phyloP scores from a whole-genome alignment of 2,329 filamentous ascomycete genomes.

The Trichoderma polysporum region DNA sequence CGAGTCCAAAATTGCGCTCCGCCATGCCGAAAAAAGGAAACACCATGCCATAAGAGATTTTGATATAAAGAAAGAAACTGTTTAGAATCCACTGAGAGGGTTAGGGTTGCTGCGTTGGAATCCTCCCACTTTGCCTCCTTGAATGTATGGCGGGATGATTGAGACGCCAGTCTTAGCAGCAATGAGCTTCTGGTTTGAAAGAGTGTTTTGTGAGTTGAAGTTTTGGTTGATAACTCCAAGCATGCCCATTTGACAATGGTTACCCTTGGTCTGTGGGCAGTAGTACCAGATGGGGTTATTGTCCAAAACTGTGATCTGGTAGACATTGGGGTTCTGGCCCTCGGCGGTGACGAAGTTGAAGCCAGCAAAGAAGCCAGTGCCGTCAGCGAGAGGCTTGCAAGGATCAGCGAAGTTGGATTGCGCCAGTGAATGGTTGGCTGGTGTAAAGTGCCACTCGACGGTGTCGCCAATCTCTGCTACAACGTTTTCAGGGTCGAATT shows the following conservation, averaged over 20 bases:
- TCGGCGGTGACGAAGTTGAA: slow-evolving; percentile 23
- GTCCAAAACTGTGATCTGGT: slow-evolving; percentile 31
- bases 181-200: slow-evolving; percentile 38
- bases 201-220: slow-evolving; percentile 39
- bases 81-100: slow-evolving; percentile 39
- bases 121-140: slow-evolving; percentile 33
- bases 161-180: slow-evolving; percentile 36
- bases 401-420: slow-evolving; percentile 61
- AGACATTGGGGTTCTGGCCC: slow-evolving; percentile 25
- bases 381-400: slow-evolving; percentile 52
- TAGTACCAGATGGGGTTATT: slow-evolving; percentile 61
- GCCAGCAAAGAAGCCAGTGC: slow-evolving; percentile 44
- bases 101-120: slow-evolving; percentile 37
- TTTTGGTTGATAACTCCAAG: slow-evolving; percentile 50
- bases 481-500: slow-evolving; percentile 52
- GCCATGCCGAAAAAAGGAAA: not conserved
- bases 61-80: not conserved
- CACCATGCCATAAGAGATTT: not conserved
- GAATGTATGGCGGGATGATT: slow-evolving; percentile 33
- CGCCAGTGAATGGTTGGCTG: slow-evolving; percentile 58
- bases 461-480: slow-evolving; percentile 50
- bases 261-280: slow-evolving; percentile 50
- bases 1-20: not conserved
- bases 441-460: slow-evolving; percentile 46
- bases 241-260: slow-evolving; percentile 60